phyloP scores from a whole-genome alignment of 768 basidiomycete species.

The Mycena leptocephala region DNA sequence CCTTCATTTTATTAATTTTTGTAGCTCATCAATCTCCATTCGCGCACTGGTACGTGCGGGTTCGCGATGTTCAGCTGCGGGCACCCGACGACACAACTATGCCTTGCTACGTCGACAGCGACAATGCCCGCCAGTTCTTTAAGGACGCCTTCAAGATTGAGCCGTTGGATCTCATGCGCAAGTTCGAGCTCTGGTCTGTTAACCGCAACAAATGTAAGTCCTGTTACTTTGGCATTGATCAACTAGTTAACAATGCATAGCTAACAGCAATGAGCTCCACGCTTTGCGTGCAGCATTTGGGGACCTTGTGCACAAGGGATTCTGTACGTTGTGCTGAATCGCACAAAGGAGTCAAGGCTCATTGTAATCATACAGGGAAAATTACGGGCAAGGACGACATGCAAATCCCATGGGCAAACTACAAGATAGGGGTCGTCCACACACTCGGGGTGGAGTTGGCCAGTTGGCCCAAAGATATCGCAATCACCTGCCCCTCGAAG shows the following conservation, averaged over 20 bases:
- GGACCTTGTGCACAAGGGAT: no score
- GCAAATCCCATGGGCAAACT: neutral
- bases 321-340: neutral
- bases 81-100: neutral
- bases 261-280: neutral
- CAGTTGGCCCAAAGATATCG: neutral
- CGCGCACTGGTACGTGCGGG: neutral
- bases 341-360: neutral
- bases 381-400: neutral
- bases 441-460: neutral
- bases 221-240: neutral
- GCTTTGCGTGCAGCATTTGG: neutral
- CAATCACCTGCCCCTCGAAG: neutral
- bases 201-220: neutral
- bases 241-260: no score
- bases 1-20: neutral
- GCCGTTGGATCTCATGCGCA: neutral
- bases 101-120: neutral
- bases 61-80: neutral
- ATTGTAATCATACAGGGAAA: neutral
- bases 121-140: neutral
- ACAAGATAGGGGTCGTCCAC: neutral
- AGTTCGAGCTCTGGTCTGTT: neutral
- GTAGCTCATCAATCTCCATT: neutral
- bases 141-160: neutral